A percentile compares a stretch with the other conserved stretches of the same genome.
These are phyloP conservation scores for Plenodomus lindquistii DNA, from an alignment of 2,329 filamentous ascomycete species.

Conservation along the genomic window DNA sequence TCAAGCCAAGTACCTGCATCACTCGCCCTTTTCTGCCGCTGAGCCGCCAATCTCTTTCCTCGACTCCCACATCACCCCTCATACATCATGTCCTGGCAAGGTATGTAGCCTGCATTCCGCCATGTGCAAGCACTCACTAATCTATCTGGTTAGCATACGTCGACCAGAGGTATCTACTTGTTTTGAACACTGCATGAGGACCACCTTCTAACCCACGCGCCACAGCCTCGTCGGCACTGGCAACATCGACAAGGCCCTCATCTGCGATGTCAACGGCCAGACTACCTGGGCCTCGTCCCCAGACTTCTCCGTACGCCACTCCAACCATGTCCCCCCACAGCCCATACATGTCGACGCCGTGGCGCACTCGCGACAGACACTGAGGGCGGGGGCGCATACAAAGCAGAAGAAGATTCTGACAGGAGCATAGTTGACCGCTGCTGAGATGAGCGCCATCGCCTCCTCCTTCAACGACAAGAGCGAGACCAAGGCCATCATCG, in stretches of 20 bases:
- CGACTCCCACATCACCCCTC: conserved; percentile 27
- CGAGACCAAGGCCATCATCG: conserved; percentile 67
- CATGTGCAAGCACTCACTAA: conserved; percentile 5
- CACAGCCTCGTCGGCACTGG: conserved; percentile 48
- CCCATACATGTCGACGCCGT: not conserved
- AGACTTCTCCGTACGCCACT: conserved; percentile 73
- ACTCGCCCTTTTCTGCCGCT: conserved; percentile 10
- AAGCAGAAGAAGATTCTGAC: conserved; percentile 12
- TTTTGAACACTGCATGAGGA: not conserved
- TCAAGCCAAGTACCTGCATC: conserved; percentile 25
- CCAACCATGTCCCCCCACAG: conserved; percentile 4
- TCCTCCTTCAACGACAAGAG: conserved; percentile 58
- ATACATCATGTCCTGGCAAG: conserved; percentile 50
- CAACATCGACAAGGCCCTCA: conserved; percentile 54
- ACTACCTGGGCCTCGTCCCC: conserved; percentile 79
- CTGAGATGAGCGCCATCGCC: conserved; percentile 61
- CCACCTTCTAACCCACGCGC: conserved; percentile 17
- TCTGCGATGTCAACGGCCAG: conserved; percentile 54
- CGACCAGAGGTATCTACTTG: conserved; percentile 42
- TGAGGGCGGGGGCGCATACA: conserved; percentile 1
- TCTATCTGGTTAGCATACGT: conserved; percentile 41
- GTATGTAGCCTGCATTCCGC: conserved; percentile 29
- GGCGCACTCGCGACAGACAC: not conserved
- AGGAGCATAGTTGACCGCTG: conserved; percentile 51
- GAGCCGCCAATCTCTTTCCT: conserved; percentile 6